A percentile compares a stretch with the other conserved stretches of the same genome.
Conservation (phyloP, 768 basidiomycete genomes). For the Amanita thiersii region DNA sequence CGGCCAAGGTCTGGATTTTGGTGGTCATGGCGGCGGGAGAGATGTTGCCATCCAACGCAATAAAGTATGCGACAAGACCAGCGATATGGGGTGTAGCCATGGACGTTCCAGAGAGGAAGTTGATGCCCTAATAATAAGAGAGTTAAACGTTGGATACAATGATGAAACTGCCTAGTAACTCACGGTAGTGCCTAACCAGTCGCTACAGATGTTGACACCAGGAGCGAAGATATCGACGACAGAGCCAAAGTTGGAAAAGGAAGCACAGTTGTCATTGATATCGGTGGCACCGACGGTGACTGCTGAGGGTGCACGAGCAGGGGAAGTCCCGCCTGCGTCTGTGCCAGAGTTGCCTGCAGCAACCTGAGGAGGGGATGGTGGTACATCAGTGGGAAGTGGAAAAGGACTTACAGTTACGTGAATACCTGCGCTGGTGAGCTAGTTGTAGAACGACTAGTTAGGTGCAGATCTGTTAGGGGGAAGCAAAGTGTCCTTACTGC, state of each 20-base stretch:
- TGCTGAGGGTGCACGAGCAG: conserved; percentile 25
- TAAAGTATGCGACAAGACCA: conserved; percentile 31
- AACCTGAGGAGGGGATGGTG: conserved; percentile 10
- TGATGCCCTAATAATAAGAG: conserved; percentile 19
- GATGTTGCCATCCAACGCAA: conserved; percentile 21
- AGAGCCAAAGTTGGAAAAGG: conserved; percentile 35
- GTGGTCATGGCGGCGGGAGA: conserved; percentile 21
- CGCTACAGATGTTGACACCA: conserved; percentile 22
- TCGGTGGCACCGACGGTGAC: conserved; percentile 31
- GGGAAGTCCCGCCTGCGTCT: conserved; percentile 23
- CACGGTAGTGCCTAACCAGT: conserved; percentile 20
- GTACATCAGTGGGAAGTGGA: background rate
- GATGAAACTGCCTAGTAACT: background rate
- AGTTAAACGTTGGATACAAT: background rate
- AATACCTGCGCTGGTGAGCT: conserved; percentile 20
- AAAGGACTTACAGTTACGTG: conserved; percentile 3
- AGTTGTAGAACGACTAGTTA: background rate
- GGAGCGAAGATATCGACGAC: conserved; percentile 34
- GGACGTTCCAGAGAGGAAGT: conserved; percentile 18
- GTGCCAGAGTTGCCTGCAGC: conserved; percentile 27
- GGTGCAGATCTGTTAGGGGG: background rate
- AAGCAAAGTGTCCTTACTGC: conserved; percentile 14
- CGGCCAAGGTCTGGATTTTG: conserved; percentile 17
- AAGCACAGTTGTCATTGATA: conserved; percentile 25
- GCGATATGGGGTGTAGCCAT: conserved; percentile 33